Percentiles rank a stretch among this genome's conserved stretches.
Evolutionary conservation across 179 eudicot species (phyloP).

Genomic region (Kewa caespitosa): DNA sequence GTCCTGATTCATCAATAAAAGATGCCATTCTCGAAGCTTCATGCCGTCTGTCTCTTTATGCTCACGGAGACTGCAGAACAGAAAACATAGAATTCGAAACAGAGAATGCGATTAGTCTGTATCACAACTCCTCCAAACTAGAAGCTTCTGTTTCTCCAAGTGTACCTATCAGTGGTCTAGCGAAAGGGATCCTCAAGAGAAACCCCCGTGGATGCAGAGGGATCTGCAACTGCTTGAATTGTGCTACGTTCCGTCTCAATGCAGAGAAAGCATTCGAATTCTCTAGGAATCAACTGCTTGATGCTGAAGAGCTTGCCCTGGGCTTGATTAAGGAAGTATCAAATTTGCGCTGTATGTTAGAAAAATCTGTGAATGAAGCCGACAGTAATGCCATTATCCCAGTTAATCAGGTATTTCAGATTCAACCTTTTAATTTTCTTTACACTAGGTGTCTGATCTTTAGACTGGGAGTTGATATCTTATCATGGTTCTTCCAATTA

Average conservation of each 20-base stretch:
- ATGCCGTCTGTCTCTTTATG: neutral
- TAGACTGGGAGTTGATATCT: neutral
- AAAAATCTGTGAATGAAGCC: conserved; percentile 28
- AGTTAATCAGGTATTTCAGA: conserved; percentile 37
- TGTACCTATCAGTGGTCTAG: conserved; percentile 13
- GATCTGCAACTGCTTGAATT: conserved; percentile 61
- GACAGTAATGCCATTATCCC: conserved; percentile 27
- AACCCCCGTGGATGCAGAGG: conserved; percentile 80
- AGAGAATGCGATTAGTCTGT: conserved; percentile 11
- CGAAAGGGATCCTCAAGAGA: conserved; percentile 66
- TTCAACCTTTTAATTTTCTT: neutral
- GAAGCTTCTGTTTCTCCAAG: conserved; percentile 27
- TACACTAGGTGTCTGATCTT: neutral
- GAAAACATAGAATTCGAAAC: conserved; percentile 3
- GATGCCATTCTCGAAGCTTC: conserved; percentile 9
- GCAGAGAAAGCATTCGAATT: conserved; percentile 79
- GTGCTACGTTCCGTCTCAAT: conserved; percentile 71
- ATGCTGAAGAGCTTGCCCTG: conserved; percentile 62
- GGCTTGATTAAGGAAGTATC: conserved; percentile 57
- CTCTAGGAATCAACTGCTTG: conserved; percentile 68
- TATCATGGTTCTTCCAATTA: neutral
- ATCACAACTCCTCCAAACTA: conserved; percentile 21
- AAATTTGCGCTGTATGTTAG: conserved; percentile 39
- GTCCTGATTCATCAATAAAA: conserved; percentile 13
- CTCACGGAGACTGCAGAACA: conserved; percentile 19